Evolutionary conservation across 768 basidiomycete species (phyloP).

Genomic region (Hydnomerulius pinastri): DNA sequence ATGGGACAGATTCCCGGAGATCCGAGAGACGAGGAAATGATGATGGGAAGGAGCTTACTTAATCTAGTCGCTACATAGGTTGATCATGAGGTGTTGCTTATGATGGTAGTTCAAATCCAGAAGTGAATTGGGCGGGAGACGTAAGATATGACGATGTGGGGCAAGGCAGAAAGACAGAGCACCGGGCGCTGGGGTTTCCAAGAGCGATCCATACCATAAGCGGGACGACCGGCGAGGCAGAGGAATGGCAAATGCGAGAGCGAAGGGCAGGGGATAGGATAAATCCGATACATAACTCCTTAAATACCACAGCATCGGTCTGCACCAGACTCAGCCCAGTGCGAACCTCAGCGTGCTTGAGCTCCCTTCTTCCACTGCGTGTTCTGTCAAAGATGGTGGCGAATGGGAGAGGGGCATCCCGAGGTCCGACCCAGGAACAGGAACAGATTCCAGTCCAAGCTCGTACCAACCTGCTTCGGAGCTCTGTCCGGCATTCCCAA

Average conservation of each 20-base stretch:
- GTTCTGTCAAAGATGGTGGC: slow-evolving; percentile 9
- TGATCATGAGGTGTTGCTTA: neutral
- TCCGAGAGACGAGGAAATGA: neutral
- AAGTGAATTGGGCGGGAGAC: neutral
- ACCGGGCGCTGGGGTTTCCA: neutral
- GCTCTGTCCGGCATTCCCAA: slow-evolving; percentile 1
- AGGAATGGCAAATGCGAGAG: neutral
- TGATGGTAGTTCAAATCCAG: slow-evolving; percentile 7
- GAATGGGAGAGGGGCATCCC: slow-evolving; percentile 16
- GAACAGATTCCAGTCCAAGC: slow-evolving; percentile 23
- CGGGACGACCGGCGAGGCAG: slow-evolving; percentile 8
- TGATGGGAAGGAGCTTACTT: neutral
- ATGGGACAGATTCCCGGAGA: neutral
- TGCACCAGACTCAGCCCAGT: slow-evolving; percentile 20
- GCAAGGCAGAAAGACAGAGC: neutral
- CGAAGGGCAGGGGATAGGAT: neutral
- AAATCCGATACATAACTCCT: slow-evolving; percentile 24
- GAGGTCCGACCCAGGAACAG: slow-evolving; percentile 11
- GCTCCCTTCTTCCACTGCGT: slow-evolving; percentile 23
- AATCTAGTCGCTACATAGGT: slow-evolving; percentile 21
- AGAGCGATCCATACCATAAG: slow-evolving; percentile 14
- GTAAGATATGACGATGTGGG: neutral
- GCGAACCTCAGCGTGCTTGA: slow-evolving; percentile 35
- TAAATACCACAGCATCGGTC: slow-evolving; percentile 21
- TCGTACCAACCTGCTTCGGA: slow-evolving; percentile 31